Evolutionary conservation across 768 basidiomycete genomes (phyloP), one percentile per base, ranked within the genome.

Genomic region (Tulasnella sp.): DNA sequence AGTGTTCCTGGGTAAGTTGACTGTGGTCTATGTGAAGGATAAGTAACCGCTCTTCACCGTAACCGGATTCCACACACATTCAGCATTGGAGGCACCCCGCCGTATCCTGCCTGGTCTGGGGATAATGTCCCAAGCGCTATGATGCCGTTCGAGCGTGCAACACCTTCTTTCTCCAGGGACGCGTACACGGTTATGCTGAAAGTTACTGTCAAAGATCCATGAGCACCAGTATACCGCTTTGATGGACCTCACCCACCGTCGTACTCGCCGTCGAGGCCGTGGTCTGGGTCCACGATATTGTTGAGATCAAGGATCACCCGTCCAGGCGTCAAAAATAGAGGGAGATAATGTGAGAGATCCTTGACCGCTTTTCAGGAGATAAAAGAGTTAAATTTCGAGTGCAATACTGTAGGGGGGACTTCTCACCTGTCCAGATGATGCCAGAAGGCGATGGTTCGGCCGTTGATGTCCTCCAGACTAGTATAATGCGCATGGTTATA

Each of bases 401-500:
- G 15, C 58, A 64, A 34, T 3, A 1, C 14, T 11, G 9, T 11
- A 81, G 58, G 12, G 14, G 22, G 58, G 25, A 3, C 12, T 17
- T 17, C 15, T 64, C 12, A 75, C 87, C 90, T 0, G 91, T 92
- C 92, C 91, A 93, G 70, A 92, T 89, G 77, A 93, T 92, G 14
- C 92, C 92, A 2, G 87, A 85, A 17, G 79, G 79, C 0, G 89
- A 90, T 0, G 92, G 92, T 81, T 93, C 92, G 0, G 92, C 89
- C 22, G 92, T 93, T 0, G 91, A 92, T 25, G 91, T 92, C 45
- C 92, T 86, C 92, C 92, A 92, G 71, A 93, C 91, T 91, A 80
- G 92, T 91, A 77, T 87, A 92, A 80, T 92, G 91, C 8, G 90
- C 91, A 67, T 78, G 69, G 74, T 93, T 75, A 88, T 89, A 2